A percentile compares a stretch with the other conserved stretches of the same genome.
phyloP scores from a whole-genome alignment of 768 basidiomycete genomes.

The Sistotremastrum niveocremeum region DNA sequence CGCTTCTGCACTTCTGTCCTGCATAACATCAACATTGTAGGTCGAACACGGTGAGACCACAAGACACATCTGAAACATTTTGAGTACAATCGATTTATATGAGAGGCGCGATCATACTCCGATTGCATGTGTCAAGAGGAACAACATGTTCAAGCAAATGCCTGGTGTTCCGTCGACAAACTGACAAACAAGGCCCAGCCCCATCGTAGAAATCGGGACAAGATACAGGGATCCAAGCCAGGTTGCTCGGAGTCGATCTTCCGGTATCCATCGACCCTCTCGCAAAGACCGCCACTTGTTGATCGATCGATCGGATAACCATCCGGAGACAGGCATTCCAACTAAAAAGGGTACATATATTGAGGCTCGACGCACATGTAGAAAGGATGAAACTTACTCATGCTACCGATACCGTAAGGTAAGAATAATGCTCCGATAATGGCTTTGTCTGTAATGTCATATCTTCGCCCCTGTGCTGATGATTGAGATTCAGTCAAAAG shows the following conservation, averaged over 20 bases:
- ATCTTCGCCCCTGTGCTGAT: conserved; percentile 35
- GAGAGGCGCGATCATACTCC: conserved; percentile 31
- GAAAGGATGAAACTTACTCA: conserved; percentile 17
- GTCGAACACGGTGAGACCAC: conserved; percentile 41
- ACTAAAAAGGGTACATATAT: conserved; percentile 20
- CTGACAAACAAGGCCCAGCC: conserved; percentile 33
- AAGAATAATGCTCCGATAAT: conserved; percentile 28
- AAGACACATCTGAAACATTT: conserved; percentile 33
- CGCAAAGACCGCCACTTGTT: conserved; percentile 34
- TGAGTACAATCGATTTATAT: not conserved
- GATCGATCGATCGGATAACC: conserved; percentile 42
- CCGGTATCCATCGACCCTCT: conserved; percentile 48
- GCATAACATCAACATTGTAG: conserved; percentile 49
- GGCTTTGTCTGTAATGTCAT: conserved; percentile 42
- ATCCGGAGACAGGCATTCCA: conserved; percentile 46
- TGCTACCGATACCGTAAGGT: not conserved
- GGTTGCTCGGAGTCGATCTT: conserved; percentile 49
- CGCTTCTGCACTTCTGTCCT: conserved; percentile 47
- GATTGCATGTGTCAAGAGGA: conserved; percentile 50
- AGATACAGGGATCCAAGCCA: conserved; percentile 32
- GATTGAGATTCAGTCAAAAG: too few relatives aligned
- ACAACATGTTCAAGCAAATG: conserved; percentile 35
- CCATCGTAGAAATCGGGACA: conserved; percentile 37
- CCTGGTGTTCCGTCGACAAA: conserved; percentile 39
- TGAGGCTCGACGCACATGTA: too few relatives aligned